Evolutionary conservation across 1,284 basidiomycete species (phyloP).

Genomic region (Ustilago tritici): DNA sequence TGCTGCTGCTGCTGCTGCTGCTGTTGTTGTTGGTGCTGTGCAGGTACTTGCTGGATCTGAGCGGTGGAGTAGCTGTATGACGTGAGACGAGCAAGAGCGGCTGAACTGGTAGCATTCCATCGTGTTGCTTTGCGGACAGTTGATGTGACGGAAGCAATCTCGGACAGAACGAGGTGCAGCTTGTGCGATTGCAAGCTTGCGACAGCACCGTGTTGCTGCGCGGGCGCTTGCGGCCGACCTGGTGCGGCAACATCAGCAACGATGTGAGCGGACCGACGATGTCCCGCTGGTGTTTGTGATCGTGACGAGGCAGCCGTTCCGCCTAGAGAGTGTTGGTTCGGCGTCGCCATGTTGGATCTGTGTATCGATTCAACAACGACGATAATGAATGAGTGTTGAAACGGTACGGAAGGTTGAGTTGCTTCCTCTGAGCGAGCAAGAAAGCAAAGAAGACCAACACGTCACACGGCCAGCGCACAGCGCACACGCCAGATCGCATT

Average conservation of each 20-base stretch:
- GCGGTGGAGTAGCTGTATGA: conserved; percentile 53
- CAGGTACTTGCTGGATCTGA: conserved; percentile 13
- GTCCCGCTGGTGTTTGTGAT: conserved; percentile 25
- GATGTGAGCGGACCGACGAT: conserved; percentile 45
- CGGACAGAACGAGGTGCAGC: conserved; percentile 82
- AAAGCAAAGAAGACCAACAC: conserved; percentile 29
- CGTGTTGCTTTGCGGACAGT: conserved; percentile 83
- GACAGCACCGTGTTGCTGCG: not conserved
- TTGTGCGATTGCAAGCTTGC: conserved; percentile 39
- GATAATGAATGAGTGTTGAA: not conserved
- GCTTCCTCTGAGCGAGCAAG: not conserved
- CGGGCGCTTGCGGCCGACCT: not conserved
- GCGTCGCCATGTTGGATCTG: conserved; percentile 14
- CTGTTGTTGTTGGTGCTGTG: conserved; percentile 8
- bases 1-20: not conserved
- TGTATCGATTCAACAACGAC: conserved; percentile 1
- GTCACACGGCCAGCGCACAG: conserved; percentile 15
- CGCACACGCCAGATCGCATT: not conserved
- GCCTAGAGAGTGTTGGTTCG: conserved; percentile 3
- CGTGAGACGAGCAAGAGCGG: conserved; percentile 38
- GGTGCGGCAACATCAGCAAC: conserved; percentile 2
- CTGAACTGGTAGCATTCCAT: conserved; percentile 50
- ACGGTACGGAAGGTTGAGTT: not conserved
- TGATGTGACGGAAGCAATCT: conserved; percentile 91
- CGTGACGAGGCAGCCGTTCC: conserved; percentile 26